phyloP scores from a whole-genome alignment of 345 rosid species.

The Diplotaxis tenuifolia region DNA sequence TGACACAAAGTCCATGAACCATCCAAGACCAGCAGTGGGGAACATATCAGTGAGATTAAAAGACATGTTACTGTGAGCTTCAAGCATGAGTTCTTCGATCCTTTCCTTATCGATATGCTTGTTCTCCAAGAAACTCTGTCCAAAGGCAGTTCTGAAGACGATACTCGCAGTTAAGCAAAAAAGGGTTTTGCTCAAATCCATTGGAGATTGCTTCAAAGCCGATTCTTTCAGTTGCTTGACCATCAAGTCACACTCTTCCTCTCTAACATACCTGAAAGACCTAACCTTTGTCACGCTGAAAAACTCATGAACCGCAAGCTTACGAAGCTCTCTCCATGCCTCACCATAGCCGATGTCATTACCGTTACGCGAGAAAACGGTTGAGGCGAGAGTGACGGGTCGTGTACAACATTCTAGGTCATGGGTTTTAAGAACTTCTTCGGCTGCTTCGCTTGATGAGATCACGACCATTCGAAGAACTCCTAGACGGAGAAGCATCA shows the following conservation, averaged over 20 bases:
- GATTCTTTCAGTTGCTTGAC: constrained; percentile 17
- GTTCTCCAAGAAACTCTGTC: constrained; percentile 16
- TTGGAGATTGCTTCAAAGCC: constrained; percentile 19
- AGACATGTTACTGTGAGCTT: not conserved
- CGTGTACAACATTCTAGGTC: constrained; percentile 37
- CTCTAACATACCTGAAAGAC: constrained; percentile 21
- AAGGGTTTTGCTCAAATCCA: constrained; percentile 26
- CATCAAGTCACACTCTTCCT: constrained; percentile 28
- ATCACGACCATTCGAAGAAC: constrained; percentile 8
- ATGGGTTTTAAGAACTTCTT: constrained; percentile 30
- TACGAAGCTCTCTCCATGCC: constrained; percentile 32
- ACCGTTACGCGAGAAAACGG: constrained; percentile 15
- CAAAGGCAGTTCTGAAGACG: constrained; percentile 19
- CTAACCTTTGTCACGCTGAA: constrained; percentile 15
- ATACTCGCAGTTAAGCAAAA: constrained; percentile 10
- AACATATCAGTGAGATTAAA: constrained; percentile 15
- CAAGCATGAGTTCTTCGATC: constrained; percentile 4
- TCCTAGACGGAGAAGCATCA: constrained; percentile 33
- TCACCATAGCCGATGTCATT: constrained; percentile 29
- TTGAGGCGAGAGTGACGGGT: constrained; percentile 13
- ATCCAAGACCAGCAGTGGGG: constrained; percentile 20
- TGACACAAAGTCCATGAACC: constrained; percentile 15
- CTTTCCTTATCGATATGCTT: constrained; percentile 16
- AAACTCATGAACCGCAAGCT: constrained; percentile 25
- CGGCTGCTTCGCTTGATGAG: constrained; percentile 36